These are phyloP conservation scores for Boletellus sp. DNA, from an alignment of 768 basidiomycete species.

Conservation along the genomic window DNA sequence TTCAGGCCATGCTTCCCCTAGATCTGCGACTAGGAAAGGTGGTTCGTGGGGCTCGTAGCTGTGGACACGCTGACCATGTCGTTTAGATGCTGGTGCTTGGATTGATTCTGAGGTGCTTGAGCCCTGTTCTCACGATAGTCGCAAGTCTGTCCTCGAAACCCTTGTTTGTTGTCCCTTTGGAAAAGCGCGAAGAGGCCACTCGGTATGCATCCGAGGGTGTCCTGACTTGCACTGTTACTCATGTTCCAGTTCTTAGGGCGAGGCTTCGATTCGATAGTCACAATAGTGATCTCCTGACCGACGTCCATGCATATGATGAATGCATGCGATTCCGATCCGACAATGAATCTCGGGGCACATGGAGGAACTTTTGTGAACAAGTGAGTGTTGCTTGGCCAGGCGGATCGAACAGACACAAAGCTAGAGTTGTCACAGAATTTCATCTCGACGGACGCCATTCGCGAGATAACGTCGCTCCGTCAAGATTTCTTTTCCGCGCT, in stretches of 20 bases:
- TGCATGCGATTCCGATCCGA: conserved; percentile 49
- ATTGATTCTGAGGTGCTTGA: conserved; percentile 78
- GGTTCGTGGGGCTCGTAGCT: not conserved
- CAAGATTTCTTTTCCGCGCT: conserved; percentile 74
- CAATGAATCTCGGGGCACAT: conserved; percentile 43
- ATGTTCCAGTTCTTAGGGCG: conserved; percentile 46
- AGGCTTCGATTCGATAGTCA: conserved; percentile 62
- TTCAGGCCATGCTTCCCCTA: conserved; percentile 77
- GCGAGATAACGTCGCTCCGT: conserved; percentile 75
- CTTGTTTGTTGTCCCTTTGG: conserved; percentile 76
- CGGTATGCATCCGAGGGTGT: conserved; percentile 42
- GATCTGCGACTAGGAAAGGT: conserved; percentile 88
- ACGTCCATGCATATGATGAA: conserved; percentile 70
- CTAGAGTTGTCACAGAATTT: conserved; percentile 56
- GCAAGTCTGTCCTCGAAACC: conserved; percentile 86
- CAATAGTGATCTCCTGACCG: conserved; percentile 84
- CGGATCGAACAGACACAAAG: not conserved
- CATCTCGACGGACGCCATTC: conserved; percentile 67
- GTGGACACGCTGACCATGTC: conserved; percentile 1
- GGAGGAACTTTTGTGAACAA: conserved; percentile 69
- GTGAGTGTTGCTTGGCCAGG: conserved; percentile 29
- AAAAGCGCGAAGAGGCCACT: conserved; percentile 77
- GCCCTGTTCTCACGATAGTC: conserved; percentile 76
- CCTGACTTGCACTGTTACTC: not conserved
- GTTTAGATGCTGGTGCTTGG: conserved; percentile 84